These are phyloP conservation scores for Mucor irregularis DNA, from an alignment of 371 early-diverging fungal species.

Conservation along the genomic window DNA sequence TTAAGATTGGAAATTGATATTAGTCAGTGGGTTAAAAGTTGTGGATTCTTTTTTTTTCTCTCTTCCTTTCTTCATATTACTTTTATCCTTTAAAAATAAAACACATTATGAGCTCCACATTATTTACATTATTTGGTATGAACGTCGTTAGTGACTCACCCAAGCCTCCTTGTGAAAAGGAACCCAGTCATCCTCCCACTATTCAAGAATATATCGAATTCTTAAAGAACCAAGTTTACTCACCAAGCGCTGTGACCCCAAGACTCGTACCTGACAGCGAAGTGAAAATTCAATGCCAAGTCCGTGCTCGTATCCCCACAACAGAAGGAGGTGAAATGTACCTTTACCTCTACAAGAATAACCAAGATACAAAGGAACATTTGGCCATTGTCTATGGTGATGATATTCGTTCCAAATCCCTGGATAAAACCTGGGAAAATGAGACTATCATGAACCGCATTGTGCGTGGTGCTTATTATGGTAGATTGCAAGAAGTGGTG, in stretches of 20 bases:
- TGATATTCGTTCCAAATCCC: constrained; percentile 65
- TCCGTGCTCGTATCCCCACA: constrained; percentile 87
- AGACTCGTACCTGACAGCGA: constrained; percentile 24
- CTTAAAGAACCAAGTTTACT: constrained; percentile 47
- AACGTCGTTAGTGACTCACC: constrained; percentile 41
- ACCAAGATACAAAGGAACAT: constrained; percentile 87
- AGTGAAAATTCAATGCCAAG: constrained; percentile 65
- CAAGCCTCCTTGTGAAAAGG: constrained; percentile 2
- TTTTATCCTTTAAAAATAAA: no score
- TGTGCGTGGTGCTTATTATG: constrained; percentile 77
- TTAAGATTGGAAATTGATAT: no score
- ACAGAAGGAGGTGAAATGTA: constrained; percentile 81
- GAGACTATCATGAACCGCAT: constrained; percentile 81
- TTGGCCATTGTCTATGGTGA: constrained; percentile 92
- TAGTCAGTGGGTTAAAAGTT: no score
- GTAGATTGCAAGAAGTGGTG: constrained; percentile 56
- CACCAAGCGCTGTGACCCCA: constrained; percentile 48
- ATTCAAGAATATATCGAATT: constrained; percentile 49
- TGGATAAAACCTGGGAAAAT: constrained; percentile 65
- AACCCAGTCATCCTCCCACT: constrained; percentile 33
- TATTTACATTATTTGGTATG: constrained; percentile 55
- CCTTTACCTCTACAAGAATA: constrained; percentile 84
- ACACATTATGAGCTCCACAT: constrained; percentile 32
- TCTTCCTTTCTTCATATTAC: no score
- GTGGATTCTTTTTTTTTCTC: no score